A percentile compares a stretch with the other conserved stretches of the same genome.
Conservation (phyloP, 2,329 filamentous ascomycete species). For the Byssochlamys sp. region DNA sequence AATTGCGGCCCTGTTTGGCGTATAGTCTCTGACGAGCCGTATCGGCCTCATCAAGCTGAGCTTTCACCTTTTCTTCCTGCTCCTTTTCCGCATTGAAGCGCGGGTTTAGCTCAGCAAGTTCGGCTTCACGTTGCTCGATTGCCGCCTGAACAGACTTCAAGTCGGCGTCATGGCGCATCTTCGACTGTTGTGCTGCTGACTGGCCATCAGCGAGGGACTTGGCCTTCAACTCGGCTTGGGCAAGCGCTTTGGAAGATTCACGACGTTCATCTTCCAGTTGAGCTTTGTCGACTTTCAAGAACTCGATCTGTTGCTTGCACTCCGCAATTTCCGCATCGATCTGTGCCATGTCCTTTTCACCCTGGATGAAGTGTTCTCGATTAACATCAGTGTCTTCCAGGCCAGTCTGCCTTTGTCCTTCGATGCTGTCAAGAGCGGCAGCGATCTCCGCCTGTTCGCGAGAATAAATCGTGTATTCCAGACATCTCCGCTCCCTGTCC, state of each 20-base stretch:
- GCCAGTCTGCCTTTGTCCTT: slow-evolving; percentile 69
- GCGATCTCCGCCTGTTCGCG: slow-evolving; percentile 74
- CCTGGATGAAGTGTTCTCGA: slow-evolving; percentile 63
- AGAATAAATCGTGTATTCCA: slow-evolving; percentile 91
- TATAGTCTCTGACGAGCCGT: slow-evolving; percentile 68
- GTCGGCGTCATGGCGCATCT: slow-evolving; percentile 60
- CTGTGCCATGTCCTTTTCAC: slow-evolving; percentile 67
- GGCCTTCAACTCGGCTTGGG: slow-evolving; percentile 75
- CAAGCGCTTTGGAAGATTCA: slow-evolving; percentile 67
- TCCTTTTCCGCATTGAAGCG: slow-evolving; percentile 64
- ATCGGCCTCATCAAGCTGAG: slow-evolving; percentile 66
- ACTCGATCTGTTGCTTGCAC: slow-evolving; percentile 70
- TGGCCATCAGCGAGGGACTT: slow-evolving; percentile 77
- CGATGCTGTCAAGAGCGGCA: slow-evolving; percentile 69
- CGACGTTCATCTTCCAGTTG: slow-evolving; percentile 85
- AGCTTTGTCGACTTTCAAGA: slow-evolving; percentile 71
- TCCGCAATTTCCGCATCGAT: slow-evolving; percentile 72
- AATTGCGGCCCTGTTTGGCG: slow-evolving; percentile 81
- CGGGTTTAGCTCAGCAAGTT: slow-evolving; percentile 66
- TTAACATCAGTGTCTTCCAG: slow-evolving; percentile 77
- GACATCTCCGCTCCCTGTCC: slow-evolving; percentile 78
- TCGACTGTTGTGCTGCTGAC: slow-evolving; percentile 63
- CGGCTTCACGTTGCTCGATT: slow-evolving; percentile 65
- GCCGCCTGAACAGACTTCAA: slow-evolving; percentile 62
- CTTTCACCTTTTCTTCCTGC: slow-evolving; percentile 60